Conservation (phyloP, 768 basidiomycete species). For the Lactarius trivialis region DNA sequence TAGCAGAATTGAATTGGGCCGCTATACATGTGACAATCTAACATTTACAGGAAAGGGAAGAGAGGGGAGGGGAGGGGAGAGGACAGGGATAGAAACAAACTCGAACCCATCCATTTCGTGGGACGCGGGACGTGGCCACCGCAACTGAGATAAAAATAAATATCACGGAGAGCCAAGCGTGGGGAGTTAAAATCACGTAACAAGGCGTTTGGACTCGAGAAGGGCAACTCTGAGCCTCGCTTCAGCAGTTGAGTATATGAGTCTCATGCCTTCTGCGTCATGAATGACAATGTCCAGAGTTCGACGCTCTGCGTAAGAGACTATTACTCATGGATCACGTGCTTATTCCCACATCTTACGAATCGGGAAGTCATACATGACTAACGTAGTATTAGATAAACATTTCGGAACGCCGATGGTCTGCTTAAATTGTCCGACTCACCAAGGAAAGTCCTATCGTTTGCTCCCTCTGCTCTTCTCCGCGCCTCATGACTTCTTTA, state of each 20-base stretch:
- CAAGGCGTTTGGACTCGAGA: not conserved
- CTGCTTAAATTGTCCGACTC: conserved; percentile 7
- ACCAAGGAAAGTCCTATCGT: not conserved
- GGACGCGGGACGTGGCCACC: too few relatives aligned
- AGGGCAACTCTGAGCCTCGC: not conserved
- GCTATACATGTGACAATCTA: not conserved
- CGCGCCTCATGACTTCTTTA: conserved; percentile 25
- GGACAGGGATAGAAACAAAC: not conserved
- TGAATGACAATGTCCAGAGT: too few relatives aligned
- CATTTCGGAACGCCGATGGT: not conserved
- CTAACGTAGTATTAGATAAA: not conserved
- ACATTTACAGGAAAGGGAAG: not conserved
- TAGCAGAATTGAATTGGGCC: not conserved
- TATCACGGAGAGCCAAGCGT: not conserved
- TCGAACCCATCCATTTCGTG: not conserved
- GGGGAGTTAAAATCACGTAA: not conserved
- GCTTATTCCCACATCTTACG: too few relatives aligned
- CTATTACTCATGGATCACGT: too few relatives aligned
- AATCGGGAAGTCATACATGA: not conserved
- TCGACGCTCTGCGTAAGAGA: too few relatives aligned
- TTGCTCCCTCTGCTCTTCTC: not conserved
- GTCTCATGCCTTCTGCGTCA: too few relatives aligned
- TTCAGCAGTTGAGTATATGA: too few relatives aligned
- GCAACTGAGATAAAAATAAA: not conserved
- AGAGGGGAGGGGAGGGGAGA: not conserved